Evolutionary conservation across 78 protist species (phyloP), one percentile per base, ranked within the genome.

Genomic region (Dictyostelium intermedium): DNA sequence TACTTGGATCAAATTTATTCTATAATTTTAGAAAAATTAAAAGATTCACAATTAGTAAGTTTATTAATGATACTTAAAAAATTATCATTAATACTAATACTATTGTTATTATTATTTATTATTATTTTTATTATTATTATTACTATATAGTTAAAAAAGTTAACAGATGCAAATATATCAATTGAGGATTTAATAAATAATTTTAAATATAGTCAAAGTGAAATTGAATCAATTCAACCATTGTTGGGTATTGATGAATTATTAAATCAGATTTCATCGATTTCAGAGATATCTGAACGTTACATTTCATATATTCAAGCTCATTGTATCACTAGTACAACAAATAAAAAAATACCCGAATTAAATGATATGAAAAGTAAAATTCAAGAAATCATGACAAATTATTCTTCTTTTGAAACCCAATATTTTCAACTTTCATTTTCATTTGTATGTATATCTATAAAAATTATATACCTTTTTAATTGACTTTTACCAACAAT

Each of bases 371-470:
- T 80, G 39, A 89, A 82, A 82, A 56, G 86, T 56, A 82, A 23
- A 34, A 47, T 82, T 34, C 76, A 82, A 60, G 86, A 82, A 37
- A 82, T 82, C 11, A 56, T 82, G 74, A 89, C 78, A 0, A 16
- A 80, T 11, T 89, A 89, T 80, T 39, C 83, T 32, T 60, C 82
- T 32, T 47, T 89, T 53, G 94, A 89, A 69, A n/a, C 87, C 1
- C 82, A 89, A 23, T 89, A 89, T 50, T 89, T 89, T 69, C 94
- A 89, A 80, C 37, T 89, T 30, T 89, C 94, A 70, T 89, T 89
- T 47, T 80, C 94, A 80, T 41, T 41, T 77, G 81, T 73, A 73
- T 32, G 47, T 73, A 72, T 34, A 10, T 10, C 35, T 9, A 73
- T 73, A 25, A 34, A 10, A 25, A 10, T 72, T 2, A 34, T 70